A percentile compares a stretch with the other conserved stretches of the same genome.
Conservation (phyloP, 2,329 filamentous ascomycete species). For the Ophiosphaerella narmari region DNA sequence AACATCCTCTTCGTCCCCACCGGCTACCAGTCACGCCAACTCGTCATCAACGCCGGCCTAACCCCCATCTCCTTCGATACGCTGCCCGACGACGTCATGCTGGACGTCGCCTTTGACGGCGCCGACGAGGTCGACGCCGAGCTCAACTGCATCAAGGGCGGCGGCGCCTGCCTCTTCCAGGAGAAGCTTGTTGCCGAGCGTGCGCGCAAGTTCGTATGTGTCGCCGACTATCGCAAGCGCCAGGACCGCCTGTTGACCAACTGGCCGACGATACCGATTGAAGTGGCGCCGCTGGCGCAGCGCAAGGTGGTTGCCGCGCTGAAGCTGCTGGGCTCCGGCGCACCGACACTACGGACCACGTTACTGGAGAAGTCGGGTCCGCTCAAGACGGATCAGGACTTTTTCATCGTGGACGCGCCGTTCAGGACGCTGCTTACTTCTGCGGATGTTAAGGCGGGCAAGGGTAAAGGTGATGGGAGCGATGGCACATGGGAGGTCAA, state of each 20-base stretch:
- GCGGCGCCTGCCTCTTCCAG: slow-evolving; percentile 95
- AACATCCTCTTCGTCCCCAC: slow-evolving; percentile 87
- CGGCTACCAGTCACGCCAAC: slow-evolving; percentile 84
- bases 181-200: slow-evolving; percentile 92
- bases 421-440: slow-evolving; percentile 74
- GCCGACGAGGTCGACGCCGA: slow-evolving; percentile 96
- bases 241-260: slow-evolving; percentile 72
- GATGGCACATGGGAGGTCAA: slow-evolving; percentile 81
- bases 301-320: slow-evolving; percentile 77
- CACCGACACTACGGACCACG: slow-evolving; percentile 73
- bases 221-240: slow-evolving; percentile 90
- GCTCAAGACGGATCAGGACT: slow-evolving; percentile 81
- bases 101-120: slow-evolving; percentile 94
- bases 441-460: slow-evolving; percentile 55
- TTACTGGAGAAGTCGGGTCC: slow-evolving; percentile 79
- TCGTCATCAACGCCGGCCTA: slow-evolving; percentile 80
- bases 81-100: slow-evolving; percentile 64
- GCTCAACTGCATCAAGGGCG: slow-evolving; percentile 96
- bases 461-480: slow-evolving; percentile 57
- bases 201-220: slow-evolving; percentile 83
- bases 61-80: slow-evolving; percentile 78
- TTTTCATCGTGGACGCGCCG: slow-evolving; percentile 90
- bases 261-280: slow-evolving; percentile 89
- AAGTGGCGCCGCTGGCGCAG: slow-evolving; percentile 85
- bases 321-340: slow-evolving; percentile 70